Percentiles rank a stretch among this genome's conserved stretches.
Evolutionary conservation across 768 basidiomycete species (phyloP).

Genomic region (Cubamyces lactineus): DNA sequence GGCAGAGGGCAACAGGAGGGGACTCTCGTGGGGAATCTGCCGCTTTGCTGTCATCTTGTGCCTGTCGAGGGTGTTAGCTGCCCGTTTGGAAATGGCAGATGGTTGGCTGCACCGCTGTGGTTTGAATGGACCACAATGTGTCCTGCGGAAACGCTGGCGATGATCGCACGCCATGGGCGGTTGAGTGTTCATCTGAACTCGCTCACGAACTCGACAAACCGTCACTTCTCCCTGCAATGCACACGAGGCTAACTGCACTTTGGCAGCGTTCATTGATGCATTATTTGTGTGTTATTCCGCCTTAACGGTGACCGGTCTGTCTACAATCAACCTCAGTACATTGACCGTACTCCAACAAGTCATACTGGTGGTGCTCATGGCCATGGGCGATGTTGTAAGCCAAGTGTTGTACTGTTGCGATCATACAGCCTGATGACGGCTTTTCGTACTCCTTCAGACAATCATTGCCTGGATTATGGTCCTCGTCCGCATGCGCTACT

Average conservation of each 20-base stretch:
- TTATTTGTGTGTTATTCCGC: constrained; percentile 66
- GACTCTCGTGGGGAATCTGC: too few species aligned
- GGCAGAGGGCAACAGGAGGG: not conserved
- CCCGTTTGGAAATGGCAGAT: too few species aligned
- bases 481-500: constrained; percentile 56
- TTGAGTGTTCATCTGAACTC: too few species aligned
- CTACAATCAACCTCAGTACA: constrained; percentile 54
- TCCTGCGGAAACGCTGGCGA: not conserved
- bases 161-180: not conserved
- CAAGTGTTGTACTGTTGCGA: too few species aligned
- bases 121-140: not conserved
- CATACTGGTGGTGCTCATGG: constrained; percentile 58
- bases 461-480: constrained; percentile 70
- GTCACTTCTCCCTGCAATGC: too few species aligned
- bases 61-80: too few species aligned
- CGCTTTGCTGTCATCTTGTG: too few species aligned
- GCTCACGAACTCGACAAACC: too few species aligned
- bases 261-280: constrained; percentile 53
- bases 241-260: not conserved
- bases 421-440: too few species aligned
- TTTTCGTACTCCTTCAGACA: constrained; percentile 32
- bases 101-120: constrained; percentile 11
- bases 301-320: constrained; percentile 48
- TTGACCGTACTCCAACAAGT: constrained; percentile 52
- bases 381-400: constrained; percentile 40